phyloP scores from a whole-genome alignment of 1,139 yeast species.

The Entelexis sorbosivorans region DNA sequence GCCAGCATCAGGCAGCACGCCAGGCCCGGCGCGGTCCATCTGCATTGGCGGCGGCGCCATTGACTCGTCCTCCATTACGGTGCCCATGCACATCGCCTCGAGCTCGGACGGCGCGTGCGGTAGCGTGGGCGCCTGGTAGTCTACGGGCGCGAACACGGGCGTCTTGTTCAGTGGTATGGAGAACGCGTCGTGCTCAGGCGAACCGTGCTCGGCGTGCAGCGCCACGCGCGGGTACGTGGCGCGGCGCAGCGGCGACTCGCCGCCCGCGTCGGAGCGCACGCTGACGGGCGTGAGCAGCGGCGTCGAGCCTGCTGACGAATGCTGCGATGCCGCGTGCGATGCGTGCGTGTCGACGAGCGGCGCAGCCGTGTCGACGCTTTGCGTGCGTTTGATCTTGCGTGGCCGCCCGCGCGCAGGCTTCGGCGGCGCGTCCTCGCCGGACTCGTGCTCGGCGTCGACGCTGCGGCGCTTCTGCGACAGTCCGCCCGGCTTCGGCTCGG shows the following conservation, averaged over 20 bases:
- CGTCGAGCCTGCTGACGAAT: neutral
- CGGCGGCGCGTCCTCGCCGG: neutral
- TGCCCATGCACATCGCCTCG: neutral
- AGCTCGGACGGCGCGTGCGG: neutral
- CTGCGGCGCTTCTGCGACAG: neutral
- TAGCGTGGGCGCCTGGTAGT: neutral
- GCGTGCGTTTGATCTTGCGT: neutral
- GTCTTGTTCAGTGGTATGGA: neutral
- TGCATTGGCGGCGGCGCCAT: neutral
- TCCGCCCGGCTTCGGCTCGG: neutral
- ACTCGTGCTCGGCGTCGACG: neutral
- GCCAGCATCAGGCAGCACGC: neutral
- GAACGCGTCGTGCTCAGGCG: neutral
- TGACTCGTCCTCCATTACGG: neutral
- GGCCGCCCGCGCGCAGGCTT: conserved; percentile 2
- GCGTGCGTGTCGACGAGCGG: neutral
- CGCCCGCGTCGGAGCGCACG: neutral
- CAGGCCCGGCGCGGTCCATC: neutral
- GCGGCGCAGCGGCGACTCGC: neutral
- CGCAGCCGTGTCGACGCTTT: neutral
- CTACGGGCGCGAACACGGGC: neutral
- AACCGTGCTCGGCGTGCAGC: neutral
- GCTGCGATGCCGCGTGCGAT: neutral
- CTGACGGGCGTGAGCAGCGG: neutral
- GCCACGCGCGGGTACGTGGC: neutral